Percentiles rank a stretch among this genome's conserved stretches.
Conservation (phyloP, 352 stramenopile genomes). For the Phytophthora tentaculata region DNA sequence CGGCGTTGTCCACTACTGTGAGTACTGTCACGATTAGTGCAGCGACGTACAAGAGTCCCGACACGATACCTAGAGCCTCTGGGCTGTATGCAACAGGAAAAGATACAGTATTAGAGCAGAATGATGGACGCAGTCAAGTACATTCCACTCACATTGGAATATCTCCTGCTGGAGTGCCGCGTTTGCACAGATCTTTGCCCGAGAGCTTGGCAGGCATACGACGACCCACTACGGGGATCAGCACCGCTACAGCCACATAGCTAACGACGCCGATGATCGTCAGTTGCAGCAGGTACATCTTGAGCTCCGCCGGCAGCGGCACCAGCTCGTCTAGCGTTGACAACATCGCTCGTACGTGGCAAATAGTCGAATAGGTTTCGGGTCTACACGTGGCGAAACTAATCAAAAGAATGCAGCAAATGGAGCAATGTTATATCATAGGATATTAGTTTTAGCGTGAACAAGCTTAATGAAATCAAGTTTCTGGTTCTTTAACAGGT, state of each 20-base stretch:
- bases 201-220: conserved; percentile 84
- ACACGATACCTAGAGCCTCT: conserved; percentile 89
- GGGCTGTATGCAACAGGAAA: conserved; percentile 49
- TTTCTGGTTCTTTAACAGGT: neutral
- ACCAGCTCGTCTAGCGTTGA: conserved; percentile 25
- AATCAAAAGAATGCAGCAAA: neutral
- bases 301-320: conserved; percentile 41
- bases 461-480: too few relatives aligned
- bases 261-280: conserved; percentile 60
- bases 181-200: conserved; percentile 94
- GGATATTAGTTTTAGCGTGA: neutral
- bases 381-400: conserved; percentile 29
- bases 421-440: neutral
- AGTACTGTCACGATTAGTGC: conserved; percentile 75
- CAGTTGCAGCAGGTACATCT: conserved; percentile 55
- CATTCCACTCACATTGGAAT: conserved; percentile 77
- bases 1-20: conserved; percentile 65
- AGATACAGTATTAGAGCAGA: neutral
- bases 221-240: conserved; percentile 67
- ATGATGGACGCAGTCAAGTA: conserved; percentile 1
- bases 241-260: conserved; percentile 61
- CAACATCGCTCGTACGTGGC: conserved; percentile 24
- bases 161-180: conserved; percentile 84
- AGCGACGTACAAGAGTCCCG: conserved; percentile 84
- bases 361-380: conserved; percentile 17